phyloP scores from a whole-genome alignment of 2,329 filamentous ascomycete genomes.

The Sclerotinia glacialis region DNA sequence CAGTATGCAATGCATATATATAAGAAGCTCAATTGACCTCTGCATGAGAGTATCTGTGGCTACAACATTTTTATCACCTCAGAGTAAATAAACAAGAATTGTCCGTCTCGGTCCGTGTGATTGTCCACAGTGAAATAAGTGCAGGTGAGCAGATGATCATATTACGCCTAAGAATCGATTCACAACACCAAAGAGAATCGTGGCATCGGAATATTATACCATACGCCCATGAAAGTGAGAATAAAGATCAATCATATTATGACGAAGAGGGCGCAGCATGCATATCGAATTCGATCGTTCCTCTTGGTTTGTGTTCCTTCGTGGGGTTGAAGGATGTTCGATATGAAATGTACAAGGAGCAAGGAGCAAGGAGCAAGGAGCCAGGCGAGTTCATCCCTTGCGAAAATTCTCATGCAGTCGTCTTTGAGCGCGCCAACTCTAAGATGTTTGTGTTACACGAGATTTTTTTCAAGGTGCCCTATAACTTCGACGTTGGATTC shows the following conservation, averaged over 20 bases:
- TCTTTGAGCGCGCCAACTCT: slow-evolving; percentile 24
- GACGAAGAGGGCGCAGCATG: slow-evolving; percentile 19
- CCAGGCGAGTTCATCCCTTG: slow-evolving; percentile 5
- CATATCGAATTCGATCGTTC: neutral
- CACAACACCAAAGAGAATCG: slow-evolving; percentile 11
- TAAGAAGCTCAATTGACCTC: neutral
- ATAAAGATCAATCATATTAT: slow-evolving; percentile 17
- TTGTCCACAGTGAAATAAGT: slow-evolving; percentile 6
- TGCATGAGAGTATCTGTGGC: neutral
- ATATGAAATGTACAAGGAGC: slow-evolving; percentile 3
- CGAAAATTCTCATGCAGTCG: slow-evolving; percentile 22
- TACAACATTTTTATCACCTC: neutral
- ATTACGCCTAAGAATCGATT: slow-evolving; percentile 5
- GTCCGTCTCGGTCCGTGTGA: slow-evolving; percentile 2
- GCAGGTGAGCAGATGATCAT: slow-evolving; percentile 29
- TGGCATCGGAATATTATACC: slow-evolving; percentile 11
- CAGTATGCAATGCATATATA: slow-evolving; percentile 8
- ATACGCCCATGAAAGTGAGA: neutral
- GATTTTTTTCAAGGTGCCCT: neutral
- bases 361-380: neutral
- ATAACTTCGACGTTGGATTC: neutral
- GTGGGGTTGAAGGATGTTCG: slow-evolving; percentile 11
- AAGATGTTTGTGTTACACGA: slow-evolving; percentile 21
- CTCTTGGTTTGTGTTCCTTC: neutral
- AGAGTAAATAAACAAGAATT: neutral